Evolutionary conservation across 192 early-diverging fungal genomes (phyloP), one percentile per base, ranked within the genome.

Genomic region (Backusella tuberculispora): DNA sequence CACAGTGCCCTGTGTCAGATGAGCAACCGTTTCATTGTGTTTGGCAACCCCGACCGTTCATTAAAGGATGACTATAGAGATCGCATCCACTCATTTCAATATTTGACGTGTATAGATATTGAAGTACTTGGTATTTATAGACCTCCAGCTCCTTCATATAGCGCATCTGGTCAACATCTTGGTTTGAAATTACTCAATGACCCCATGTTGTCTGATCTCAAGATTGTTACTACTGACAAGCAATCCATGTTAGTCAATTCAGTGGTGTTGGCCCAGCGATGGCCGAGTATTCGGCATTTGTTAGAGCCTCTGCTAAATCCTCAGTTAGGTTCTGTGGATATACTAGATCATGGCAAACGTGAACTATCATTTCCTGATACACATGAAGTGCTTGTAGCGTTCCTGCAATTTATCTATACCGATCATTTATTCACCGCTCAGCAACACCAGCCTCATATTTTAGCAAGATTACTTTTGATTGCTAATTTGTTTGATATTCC

Each of bases 1-100:
- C 81, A 88, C 71, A 91, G 90, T 10, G 66, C 91, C 3, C 75
- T 94, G 38, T 85, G 88, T 64, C 86, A 90, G 26, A 73, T 74
- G 34, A 82, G 83, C 19, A 92, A 91, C 48, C 85, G 85, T 19
- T 89, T 90, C 75, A 78, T 91, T 17, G 85, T 92, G 29, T 90
- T 94, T 82, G 92, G 92, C 37, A 86, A 92, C 74, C 88, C 84
- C 43, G 81, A 85, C n/a, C 85, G 92, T 10, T 88, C 83, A 24
- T 81, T 92, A 68, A 84, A 84, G 9, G 89, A 94, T 65, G 92
- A 94, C 78, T 94, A 94, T 75, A 88, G 90, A 76, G 83, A 91
- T 45, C 84, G 92, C 46, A 86, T 90, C 67, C 87, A 91, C 60
- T 92, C 91, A 78, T 94, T 92, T 84, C 84, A 88, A 76, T 89